A percentile compares a stretch with the other conserved stretches of the same genome.
Evolutionary conservation across 2,329 filamentous ascomycete species (phyloP).

Genomic region (Clarireedia homoeocarpa): DNA sequence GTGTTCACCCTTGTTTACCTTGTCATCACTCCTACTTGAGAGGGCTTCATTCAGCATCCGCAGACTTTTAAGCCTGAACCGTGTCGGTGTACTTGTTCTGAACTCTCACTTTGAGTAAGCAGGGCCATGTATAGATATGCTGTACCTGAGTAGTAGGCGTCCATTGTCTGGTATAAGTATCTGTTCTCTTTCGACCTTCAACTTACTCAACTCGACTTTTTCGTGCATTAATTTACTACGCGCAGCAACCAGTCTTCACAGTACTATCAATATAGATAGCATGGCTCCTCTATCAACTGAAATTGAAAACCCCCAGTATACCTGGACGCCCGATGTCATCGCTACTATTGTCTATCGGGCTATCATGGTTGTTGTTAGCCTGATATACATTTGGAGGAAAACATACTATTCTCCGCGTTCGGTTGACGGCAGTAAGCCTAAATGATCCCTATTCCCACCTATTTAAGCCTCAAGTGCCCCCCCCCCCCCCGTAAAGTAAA

Average conservation of each 20-base stretch:
- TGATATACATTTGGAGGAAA: conserved; percentile 10
- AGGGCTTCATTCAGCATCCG: too few species aligned
- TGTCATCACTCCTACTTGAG: too few species aligned
- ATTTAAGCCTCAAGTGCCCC: not conserved
- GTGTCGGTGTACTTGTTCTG: not conserved
- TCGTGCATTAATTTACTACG: too few species aligned
- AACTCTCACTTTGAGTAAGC: not conserved
- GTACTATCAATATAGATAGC: not conserved
- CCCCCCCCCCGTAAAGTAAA: not conserved
- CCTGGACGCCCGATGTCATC: conserved; percentile 9
- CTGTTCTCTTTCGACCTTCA: too few species aligned
- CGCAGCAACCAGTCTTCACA: not conserved
- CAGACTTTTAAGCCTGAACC: not conserved
- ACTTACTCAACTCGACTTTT: too few species aligned
- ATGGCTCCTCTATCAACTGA: not conserved
- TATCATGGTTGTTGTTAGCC: conserved; percentile 7
- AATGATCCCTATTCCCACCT: too few species aligned
- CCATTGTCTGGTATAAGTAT: not conserved
- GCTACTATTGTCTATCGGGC: conserved; percentile 7
- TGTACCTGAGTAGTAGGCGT: not conserved
- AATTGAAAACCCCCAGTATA: not conserved
- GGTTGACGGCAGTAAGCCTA: too few species aligned
- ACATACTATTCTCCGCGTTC: too few species aligned
- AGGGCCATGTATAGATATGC: not conserved
- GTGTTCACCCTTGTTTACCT: too few species aligned